Conservation (phyloP, 768 basidiomycete genomes). For the Jaapia argillacea region DNA sequence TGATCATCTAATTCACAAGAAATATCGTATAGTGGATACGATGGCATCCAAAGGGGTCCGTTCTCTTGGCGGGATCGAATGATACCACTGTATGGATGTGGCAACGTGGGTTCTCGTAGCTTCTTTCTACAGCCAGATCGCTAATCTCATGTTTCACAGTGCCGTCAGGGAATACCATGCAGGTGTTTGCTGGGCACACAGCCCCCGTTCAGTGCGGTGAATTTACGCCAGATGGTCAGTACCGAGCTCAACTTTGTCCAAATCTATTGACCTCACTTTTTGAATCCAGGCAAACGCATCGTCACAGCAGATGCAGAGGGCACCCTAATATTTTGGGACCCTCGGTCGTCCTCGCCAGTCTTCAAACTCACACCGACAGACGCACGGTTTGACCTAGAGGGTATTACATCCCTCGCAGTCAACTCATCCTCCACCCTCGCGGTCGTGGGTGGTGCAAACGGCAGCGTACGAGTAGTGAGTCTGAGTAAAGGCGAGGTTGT, state of each 20-base stretch:
- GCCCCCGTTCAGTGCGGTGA: constrained; percentile 77
- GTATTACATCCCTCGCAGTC: constrained; percentile 79
- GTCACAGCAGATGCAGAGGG: constrained; percentile 81
- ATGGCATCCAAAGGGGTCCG: constrained; percentile 93
- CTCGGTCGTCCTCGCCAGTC: constrained; percentile 62
- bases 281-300: constrained; percentile 66
- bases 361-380: constrained; percentile 72
- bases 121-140: not conserved
- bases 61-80: constrained; percentile 86
- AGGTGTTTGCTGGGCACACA: constrained; percentile 89
- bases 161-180: constrained; percentile 91
- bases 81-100: constrained; percentile 95
- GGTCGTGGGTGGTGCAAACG: constrained; percentile 79
- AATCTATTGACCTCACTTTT: constrained; percentile 3
- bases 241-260: constrained; percentile 2
- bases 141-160: constrained; percentile 36
- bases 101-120: constrained; percentile 60
- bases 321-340: constrained; percentile 85
- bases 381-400: constrained; percentile 68
- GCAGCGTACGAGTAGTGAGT: constrained; percentile 81
- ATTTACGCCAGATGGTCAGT: constrained; percentile 90
- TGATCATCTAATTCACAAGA: not conserved
- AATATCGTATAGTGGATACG: constrained; percentile 62
- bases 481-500: constrained; percentile 81
- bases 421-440: constrained; percentile 86